Base-by-base conservation (phyloP, 169 alveolate genomes). In the Plasmodium gonderi region DNA sequence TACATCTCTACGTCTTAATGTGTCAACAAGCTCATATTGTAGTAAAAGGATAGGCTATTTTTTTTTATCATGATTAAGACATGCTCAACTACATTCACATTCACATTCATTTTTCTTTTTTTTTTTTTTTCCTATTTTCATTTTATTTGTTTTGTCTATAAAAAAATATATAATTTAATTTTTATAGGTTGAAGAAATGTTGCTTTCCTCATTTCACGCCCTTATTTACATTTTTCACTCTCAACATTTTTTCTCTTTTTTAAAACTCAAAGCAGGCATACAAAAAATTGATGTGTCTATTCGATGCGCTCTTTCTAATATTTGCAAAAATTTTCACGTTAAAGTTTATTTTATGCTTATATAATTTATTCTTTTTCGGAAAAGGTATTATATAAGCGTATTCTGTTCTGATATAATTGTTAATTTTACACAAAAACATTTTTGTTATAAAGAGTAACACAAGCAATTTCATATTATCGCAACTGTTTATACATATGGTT, bases 301-400 rank as follows among this genome's bases (percentile, higher is more conserved):
- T 79, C 79, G 87, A 68, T 36, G 87, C 42, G 67, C 42, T 82
- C 1, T 65, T 67, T 76, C 76, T 78, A 79, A 79, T 38, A 51
- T 91, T 91, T 42, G 65, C 76, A 38, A 80, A 79, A 91, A 75
- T 29, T 83, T 40, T 65, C 31, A 81, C 45, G 82, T 79, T 74
- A 31, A 76, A 91, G 23, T 31, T 44, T 4, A 54, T 91, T 79
- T 76, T 76, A 45, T 81, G 78, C 17, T 49, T 74, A 33, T 54
- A 76, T 33, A 54, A 23, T 31, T 60, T 83, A 68, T 69, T 72
- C 79, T 20, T 77, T 80, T 60, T 74, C 65, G 72, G 51, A 51
- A 83, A 45, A 60, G 92, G 91, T 65, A 74, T n/a, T 69, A 79
- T 78, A 91, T 79, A 83, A 79, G 87, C 54, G 60, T 83, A 90